These are phyloP conservation scores for Stenocarpella maydis DNA, from an alignment of 2,329 filamentous ascomycete species.

Conservation along the genomic window DNA sequence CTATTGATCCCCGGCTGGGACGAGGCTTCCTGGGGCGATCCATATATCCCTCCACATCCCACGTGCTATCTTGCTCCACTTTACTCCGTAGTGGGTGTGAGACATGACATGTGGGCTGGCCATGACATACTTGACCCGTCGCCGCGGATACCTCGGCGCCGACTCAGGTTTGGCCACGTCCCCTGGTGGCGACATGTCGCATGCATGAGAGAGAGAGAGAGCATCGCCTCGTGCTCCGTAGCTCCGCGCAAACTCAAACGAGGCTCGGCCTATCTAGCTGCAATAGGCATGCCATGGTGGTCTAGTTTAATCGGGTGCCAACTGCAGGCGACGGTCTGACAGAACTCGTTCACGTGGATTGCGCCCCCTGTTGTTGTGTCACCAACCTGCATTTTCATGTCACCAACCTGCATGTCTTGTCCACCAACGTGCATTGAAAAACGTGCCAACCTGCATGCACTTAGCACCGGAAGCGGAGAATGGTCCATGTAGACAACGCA, in stretches of 20 bases:
- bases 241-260: neutral
- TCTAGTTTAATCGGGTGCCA: neutral
- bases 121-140: neutral
- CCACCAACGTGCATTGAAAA: too few species aligned
- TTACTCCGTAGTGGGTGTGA: neutral
- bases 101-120: neutral
- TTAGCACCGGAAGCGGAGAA: too few species aligned
- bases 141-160: neutral
- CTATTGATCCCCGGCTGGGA: neutral
- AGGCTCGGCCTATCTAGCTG: neutral
- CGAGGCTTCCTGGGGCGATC: neutral
- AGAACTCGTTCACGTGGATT: conserved; percentile 7
- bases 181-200: neutral
- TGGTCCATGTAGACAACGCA: neutral
- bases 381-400: neutral
- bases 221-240: too few species aligned
- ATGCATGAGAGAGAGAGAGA: neutral
- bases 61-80: neutral
- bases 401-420: neutral
- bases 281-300: neutral
- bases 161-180: neutral
- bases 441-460: too few species aligned
- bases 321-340: neutral
- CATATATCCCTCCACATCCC: conserved; percentile 10
- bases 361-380: neutral